phyloP scores from a whole-genome alignment of 352 stramenopile genomes.

The Pythium sukuiense region DNA sequence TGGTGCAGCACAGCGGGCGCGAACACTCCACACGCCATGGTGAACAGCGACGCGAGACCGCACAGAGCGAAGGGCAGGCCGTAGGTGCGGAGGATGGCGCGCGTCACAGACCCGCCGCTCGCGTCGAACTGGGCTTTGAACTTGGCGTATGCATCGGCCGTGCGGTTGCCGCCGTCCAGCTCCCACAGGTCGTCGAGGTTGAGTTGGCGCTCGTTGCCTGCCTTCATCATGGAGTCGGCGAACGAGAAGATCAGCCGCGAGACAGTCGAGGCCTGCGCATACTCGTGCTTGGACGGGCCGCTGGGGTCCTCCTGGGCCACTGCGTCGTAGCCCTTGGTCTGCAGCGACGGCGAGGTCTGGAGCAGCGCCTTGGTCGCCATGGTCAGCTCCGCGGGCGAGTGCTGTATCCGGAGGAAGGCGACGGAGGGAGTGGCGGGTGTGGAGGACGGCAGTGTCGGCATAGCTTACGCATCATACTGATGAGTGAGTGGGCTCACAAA shows the following conservation, averaged over 20 bases:
- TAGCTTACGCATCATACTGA: too few species aligned
- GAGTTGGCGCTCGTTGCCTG: conserved; percentile 33
- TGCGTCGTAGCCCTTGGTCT: background rate
- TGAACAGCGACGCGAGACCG: conserved; percentile 24
- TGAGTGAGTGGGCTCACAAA: too few species aligned
- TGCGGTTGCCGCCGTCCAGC: conserved; percentile 27
- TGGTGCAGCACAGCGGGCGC: conserved; percentile 41
- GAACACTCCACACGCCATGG: conserved; percentile 28
- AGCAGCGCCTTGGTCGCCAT: conserved; percentile 1
- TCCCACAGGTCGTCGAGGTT: conserved; percentile 32
- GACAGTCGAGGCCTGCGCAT: background rate
- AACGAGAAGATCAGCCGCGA: conserved; percentile 37
- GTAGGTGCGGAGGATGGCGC: conserved; percentile 30
- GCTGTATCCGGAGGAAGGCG: too few species aligned
- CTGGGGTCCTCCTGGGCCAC: background rate
- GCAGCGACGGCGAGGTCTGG: too few species aligned
- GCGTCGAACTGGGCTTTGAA: conserved; percentile 30
- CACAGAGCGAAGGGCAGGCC: conserved; percentile 20
- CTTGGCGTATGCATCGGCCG: conserved; percentile 18
- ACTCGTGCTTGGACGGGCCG: too few species aligned
- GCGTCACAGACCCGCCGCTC: conserved; percentile 18
- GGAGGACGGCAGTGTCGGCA: too few species aligned
- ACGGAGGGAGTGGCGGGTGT: too few species aligned
- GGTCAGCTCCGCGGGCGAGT: background rate
- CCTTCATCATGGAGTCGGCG: conserved; percentile 31